phyloP scores from a whole-genome alignment of 371 early-diverging fungal species.

The Fennellomyces sp. region DNA sequence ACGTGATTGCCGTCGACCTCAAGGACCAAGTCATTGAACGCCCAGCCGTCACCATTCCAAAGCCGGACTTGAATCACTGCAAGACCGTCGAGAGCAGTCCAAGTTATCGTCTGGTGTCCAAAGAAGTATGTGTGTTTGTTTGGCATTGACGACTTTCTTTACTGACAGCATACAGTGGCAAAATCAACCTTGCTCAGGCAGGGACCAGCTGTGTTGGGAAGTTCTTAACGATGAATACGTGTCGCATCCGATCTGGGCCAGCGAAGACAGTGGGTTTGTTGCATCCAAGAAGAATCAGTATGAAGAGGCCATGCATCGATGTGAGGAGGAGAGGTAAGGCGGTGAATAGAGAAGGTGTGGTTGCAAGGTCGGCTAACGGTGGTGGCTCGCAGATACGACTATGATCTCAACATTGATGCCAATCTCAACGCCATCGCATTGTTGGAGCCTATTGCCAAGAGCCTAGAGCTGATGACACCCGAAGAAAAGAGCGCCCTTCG shows the following conservation, averaged over 20 bases:
- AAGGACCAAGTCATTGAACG: slow-evolving; percentile 46
- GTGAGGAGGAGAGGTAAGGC: slow-evolving; percentile 92
- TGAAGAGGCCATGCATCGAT: slow-evolving; percentile 96
- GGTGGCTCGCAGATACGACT: slow-evolving; percentile 62
- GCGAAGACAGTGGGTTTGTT: slow-evolving; percentile 94
- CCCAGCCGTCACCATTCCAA: slow-evolving; percentile 39
- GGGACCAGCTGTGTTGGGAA: slow-evolving; percentile 90
- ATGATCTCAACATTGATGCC: slow-evolving; percentile 96
- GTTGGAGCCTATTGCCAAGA: slow-evolving; percentile 82
- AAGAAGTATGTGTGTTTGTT: slow-evolving; percentile 42
- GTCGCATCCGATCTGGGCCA: slow-evolving; percentile 94
- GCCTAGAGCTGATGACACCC: slow-evolving; percentile 73
- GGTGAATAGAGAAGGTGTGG: no score
- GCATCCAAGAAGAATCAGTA: slow-evolving; percentile 94
- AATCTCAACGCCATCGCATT: slow-evolving; percentile 87
- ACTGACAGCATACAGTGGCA: slow-evolving; percentile 27
- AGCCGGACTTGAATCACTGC: slow-evolving; percentile 58
- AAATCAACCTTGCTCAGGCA: slow-evolving; percentile 77
- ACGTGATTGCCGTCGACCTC: slow-evolving; percentile 86
- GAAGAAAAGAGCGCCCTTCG: slow-evolving; percentile 79
- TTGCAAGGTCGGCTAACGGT: background rate
- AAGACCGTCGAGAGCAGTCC: slow-evolving; percentile 51
- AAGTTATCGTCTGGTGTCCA: slow-evolving; percentile 72
- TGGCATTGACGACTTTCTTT: background rate
- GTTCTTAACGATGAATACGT: slow-evolving; percentile 97